These are phyloP conservation scores for Xylaria grammica DNA, from an alignment of 495 filamentous ascomycete species.

Conservation along the genomic window DNA sequence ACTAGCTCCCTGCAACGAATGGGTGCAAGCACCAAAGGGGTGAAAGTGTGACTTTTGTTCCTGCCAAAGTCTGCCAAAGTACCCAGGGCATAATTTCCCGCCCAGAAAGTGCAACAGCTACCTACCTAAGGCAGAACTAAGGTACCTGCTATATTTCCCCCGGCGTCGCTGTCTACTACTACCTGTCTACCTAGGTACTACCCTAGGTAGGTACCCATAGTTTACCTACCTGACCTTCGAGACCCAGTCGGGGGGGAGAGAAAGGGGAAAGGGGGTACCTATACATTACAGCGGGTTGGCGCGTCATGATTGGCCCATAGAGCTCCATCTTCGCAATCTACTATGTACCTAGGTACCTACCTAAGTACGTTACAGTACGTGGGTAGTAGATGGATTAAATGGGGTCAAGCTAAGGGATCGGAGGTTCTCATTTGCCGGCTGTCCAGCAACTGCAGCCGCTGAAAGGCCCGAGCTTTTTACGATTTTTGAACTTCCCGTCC, in stretches of 20 bases:
- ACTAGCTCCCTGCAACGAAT: constrained; percentile 18
- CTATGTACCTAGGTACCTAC: too few species aligned
- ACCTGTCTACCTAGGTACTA: constrained; percentile 26
- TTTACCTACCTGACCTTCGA: too few species aligned
- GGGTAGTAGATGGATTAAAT: too few species aligned
- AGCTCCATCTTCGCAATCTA: constrained; percentile 14
- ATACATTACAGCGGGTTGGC: background rate
- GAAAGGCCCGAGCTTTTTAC: constrained; percentile 20
- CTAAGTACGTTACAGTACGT: too few species aligned
- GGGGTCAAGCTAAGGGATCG: constrained; percentile 8
- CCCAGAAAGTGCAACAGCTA: constrained; percentile 44
- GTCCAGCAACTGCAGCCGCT: constrained; percentile 2
- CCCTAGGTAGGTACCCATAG: background rate
- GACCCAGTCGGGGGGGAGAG: background rate
- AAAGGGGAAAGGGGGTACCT: constrained; percentile 21
- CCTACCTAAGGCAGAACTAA: too few species aligned
- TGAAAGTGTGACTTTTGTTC: constrained; percentile 58
- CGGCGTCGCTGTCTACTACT: too few species aligned
- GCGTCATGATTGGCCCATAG: constrained; percentile 20
- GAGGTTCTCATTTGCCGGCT: constrained; percentile 21
- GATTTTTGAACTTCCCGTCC: constrained; percentile 24
- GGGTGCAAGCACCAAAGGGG: background rate
- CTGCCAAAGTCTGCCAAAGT: too few species aligned
- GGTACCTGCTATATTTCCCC: too few species aligned
- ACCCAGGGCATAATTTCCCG: too few species aligned